A percentile compares a stretch with the other conserved stretches of the same genome.
Conservation (phyloP, 441 rosid genomes). For the Rhodomyrtus psidioides region DNA sequence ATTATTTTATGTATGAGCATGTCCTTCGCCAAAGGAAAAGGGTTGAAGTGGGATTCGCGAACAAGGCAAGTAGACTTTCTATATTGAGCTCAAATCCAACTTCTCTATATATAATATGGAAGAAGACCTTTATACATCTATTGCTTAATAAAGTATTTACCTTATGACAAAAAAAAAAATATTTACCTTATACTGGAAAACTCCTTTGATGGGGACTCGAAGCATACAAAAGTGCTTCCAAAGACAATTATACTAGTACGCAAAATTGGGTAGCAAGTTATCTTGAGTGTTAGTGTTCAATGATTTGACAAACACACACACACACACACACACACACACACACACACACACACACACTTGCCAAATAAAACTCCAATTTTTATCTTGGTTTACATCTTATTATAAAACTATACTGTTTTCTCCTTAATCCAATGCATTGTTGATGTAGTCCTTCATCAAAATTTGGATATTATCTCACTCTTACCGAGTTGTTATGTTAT, state of each 20-base stretch:
- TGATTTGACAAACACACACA: neutral
- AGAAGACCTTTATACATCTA: neutral
- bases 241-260: neutral
- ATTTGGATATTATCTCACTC: neutral
- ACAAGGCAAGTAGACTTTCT: neutral
- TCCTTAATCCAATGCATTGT: neutral
- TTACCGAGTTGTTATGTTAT: neutral
- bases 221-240: neutral
- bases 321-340: too few relatives aligned
- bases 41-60: constrained; percentile 3
- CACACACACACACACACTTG: too few relatives aligned
- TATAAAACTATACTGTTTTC: neutral
- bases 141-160: neutral
- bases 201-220: constrained; percentile 9
- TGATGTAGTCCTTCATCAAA: neutral
- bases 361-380: neutral
- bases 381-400: neutral
- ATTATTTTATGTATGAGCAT: neutral
- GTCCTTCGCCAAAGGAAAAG: neutral
- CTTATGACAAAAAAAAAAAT: neutral
- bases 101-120: neutral
- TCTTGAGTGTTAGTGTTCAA: neutral
- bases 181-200: neutral
- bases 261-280: neutral
- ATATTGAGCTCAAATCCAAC: neutral